These are phyloP conservation scores for Trichoderma semiorbis DNA, from an alignment of 2,329 filamentous ascomycete genomes.

Conservation along the genomic window DNA sequence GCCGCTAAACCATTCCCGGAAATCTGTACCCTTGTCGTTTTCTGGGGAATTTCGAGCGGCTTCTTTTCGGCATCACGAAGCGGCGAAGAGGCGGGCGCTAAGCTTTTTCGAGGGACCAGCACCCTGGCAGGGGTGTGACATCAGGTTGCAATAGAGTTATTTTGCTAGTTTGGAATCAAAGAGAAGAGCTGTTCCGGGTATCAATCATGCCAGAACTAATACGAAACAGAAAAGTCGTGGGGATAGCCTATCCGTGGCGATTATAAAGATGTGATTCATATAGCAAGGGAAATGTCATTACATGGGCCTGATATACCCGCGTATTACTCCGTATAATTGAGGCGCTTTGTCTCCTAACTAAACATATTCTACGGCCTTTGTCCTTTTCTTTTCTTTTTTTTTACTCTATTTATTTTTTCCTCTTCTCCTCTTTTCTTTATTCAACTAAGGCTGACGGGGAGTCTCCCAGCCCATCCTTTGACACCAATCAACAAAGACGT, in stretches of 20 bases:
- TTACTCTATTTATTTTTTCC: too few species aligned
- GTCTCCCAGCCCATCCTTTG: background rate
- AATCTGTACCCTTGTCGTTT: conserved; percentile 4
- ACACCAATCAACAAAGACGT: background rate
- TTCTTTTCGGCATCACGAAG: background rate
- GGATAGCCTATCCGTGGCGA: conserved; percentile 6
- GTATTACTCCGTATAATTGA: background rate
- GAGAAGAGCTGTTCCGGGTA: background rate
- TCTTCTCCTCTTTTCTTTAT: background rate
- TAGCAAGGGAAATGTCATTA: background rate
- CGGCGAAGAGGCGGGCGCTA: background rate
- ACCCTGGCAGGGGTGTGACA: background rate
- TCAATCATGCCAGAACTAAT: background rate
- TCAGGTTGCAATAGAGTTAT: background rate
- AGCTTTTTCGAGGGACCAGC: background rate
- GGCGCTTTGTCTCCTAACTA: background rate
- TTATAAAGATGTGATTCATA: background rate
- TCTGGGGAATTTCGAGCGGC: background rate
- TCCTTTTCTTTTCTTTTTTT: background rate
- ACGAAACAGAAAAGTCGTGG: background rate
- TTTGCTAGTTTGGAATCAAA: background rate
- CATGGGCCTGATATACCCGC: background rate
- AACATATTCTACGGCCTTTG: background rate
- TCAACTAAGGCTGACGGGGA: background rate
- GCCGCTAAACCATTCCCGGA: background rate